Base-by-base conservation (phyloP, 2,329 filamentous ascomycete genomes). In the Colletotrichum australisinense region DNA sequence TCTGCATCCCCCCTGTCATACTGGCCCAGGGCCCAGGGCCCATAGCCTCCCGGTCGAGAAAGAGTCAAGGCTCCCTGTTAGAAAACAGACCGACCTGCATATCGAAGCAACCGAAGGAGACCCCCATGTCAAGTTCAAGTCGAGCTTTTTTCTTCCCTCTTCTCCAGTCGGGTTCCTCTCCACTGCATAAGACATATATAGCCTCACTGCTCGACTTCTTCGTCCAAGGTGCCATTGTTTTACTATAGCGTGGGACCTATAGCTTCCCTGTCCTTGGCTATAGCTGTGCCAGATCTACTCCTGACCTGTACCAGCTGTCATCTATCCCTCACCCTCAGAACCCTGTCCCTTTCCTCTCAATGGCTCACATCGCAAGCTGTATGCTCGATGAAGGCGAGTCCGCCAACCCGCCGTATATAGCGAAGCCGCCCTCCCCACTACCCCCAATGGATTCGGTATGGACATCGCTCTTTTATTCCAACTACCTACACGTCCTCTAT, bases 351-450 rank as follows among this genome's bases (percentile, higher is more conserved):
- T 26, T 55, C 73, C 74, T 78, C 77, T 75, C 80, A 81, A 92
- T 92, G 90, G 88, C 89, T 82, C 90, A 92, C 81, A 91, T 92
- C 81, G 88, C 87, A 80, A 87, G 84, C 77, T 91, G 89, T 80
- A 85, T 92, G 83, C 83, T 87, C 76, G 85, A 87, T 77, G 86
- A 88, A 77, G 79, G 82, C 73, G 84, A 84, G 55, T 76, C 76
- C 52, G 76, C 77, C 69, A 80, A 80, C 75, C 78, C 83, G 73
- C 83, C 81, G 79, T 85, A 88, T 87, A 88, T 89, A 85, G 84
- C 85, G 76, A 87, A 85, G 80, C 83, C 84, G 71, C 79, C 84
- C 75, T 86, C 87, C 74, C 85, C 88, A 70, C 82, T 85, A 73
- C 78, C 84, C 74, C 81, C 83, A 67, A 83, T 81, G 75, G 85